Evolutionary conservation across 352 stramenopile genomes (phyloP), one percentile per base, ranked within the genome.

Genomic region (Phytophthora colocasiae): DNA sequence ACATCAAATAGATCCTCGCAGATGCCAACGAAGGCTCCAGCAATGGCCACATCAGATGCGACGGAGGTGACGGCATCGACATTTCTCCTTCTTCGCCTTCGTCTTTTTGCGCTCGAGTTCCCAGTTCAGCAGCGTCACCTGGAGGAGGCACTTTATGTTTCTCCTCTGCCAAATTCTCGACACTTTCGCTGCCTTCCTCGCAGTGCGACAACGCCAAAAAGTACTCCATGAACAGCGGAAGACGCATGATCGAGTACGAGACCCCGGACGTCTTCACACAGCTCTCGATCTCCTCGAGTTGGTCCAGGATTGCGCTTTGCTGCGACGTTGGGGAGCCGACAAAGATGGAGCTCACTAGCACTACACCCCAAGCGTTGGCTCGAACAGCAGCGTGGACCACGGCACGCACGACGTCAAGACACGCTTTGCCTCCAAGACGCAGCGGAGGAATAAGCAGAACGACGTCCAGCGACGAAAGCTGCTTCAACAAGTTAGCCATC

Each of bases 181-280:
- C 14, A 9, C 49, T 54, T 15, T 61, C 62, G 11, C 45, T 53
- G 34, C 27, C 26, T 60, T 70, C 58, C 3, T 77, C 61, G 2
- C 57, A 62, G 43, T 64, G 26, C 19, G 71, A 81, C 0, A 93
- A 65, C 2, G 83, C 71, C 32, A 90, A 39, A 34, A 94, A 92
- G 58, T 92, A 94, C 69, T 94, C 86, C 73, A 92, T 91, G 27
- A 94, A 90, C 31, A 94, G 36, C 32, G 86, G 86, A 15, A 94
- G 61, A 0, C 86, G 79, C 44, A 92, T 45, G 52, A 92, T 88
- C 44, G 69, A 74, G 44, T 82, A 89, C 38, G 82, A 62, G 46
- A 92, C 71, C 1, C 78, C 81, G 19, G 82, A 87, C 6, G 51
- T 71, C 57, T 90, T 87, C 17, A 94, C 59, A 26, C 77, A 81